phyloP scores from a whole-genome alignment of 306 rosid species.

The Hippophae gyantsensis region DNA sequence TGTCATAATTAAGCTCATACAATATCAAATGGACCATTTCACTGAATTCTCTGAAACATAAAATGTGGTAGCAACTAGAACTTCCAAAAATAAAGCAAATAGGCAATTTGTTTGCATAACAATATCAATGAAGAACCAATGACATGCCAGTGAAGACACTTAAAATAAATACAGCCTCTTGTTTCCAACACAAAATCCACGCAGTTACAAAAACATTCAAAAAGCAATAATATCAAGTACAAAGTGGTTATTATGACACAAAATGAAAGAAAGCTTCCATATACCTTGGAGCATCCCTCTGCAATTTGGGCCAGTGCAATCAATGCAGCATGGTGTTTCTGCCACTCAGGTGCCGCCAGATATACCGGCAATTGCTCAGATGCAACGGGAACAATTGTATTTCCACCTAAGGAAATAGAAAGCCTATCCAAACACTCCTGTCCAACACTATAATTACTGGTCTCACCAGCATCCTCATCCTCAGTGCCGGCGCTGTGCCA shows the following conservation, averaged over 20 bases:
- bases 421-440: conserved; percentile 93
- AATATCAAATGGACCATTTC: neutral
- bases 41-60: neutral
- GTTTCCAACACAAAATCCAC: no score
- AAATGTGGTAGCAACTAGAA: neutral
- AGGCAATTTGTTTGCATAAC: no score
- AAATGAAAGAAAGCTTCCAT: neutral
- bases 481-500: conserved; percentile 83
- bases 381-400: conserved; percentile 89
- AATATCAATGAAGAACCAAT: no score
- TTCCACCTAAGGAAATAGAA: conserved; percentile 88
- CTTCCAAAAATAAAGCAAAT: neutral
- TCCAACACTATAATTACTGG: conserved; percentile 79
- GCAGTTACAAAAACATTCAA: no score
- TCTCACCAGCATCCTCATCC: conserved; percentile 89
- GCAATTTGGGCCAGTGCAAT: conserved; percentile 91
- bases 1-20: neutral
- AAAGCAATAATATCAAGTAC: neutral
- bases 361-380: conserved; percentile 80
- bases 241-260: neutral
- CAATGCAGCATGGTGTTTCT: conserved; percentile 82
- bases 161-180: no score
- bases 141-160: no score
- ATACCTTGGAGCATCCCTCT: conserved; percentile 88
- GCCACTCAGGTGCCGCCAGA: conserved; percentile 91